These are phyloP conservation scores for Trichoderma atrobrunneum DNA, from an alignment of 2,329 filamentous ascomycete genomes.

Conservation along the genomic window DNA sequence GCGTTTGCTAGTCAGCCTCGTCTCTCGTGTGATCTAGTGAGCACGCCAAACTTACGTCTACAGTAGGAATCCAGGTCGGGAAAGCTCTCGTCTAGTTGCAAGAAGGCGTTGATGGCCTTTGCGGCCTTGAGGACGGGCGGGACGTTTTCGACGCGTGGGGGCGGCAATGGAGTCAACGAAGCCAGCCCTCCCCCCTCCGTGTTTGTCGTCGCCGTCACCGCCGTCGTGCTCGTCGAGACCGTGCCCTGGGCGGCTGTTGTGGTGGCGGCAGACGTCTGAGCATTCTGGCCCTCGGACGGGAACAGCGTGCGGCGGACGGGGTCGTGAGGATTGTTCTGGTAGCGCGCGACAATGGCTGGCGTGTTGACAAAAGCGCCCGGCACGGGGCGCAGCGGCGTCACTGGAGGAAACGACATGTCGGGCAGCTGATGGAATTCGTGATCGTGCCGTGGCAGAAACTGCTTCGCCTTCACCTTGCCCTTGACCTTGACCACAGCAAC, in stretches of 20 bases:
- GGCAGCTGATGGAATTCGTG: slow-evolving; percentile 22
- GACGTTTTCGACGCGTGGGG: slow-evolving; percentile 47
- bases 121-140: slow-evolving; percentile 78
- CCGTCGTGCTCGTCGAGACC: slow-evolving; percentile 24
- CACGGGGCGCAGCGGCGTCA: slow-evolving; percentile 68
- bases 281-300: slow-evolving; percentile 29
- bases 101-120: slow-evolving; percentile 74
- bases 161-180: slow-evolving; percentile 37
- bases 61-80: slow-evolving; percentile 89
- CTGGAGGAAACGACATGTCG: slow-evolving; percentile 54
- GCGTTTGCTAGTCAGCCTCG: slow-evolving; percentile 27
- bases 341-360: slow-evolving; percentile 58
- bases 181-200: slow-evolving; percentile 30
- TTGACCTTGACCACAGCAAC: slow-evolving; percentile 30
- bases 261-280: slow-evolving; percentile 23
- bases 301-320: slow-evolving; percentile 54
- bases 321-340: slow-evolving; percentile 42
- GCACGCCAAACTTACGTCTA: slow-evolving; percentile 62
- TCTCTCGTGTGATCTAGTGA: neutral
- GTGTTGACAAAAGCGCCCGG: slow-evolving; percentile 77
- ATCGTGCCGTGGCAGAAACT: neutral
- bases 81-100: slow-evolving; percentile 74
- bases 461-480: slow-evolving; percentile 27
- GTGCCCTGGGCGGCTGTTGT: neutral
- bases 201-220: slow-evolving; percentile 27